Evolutionary conservation across 2,329 filamentous ascomycete genomes (phyloP).

Genomic region (Aureobasidium musti): DNA sequence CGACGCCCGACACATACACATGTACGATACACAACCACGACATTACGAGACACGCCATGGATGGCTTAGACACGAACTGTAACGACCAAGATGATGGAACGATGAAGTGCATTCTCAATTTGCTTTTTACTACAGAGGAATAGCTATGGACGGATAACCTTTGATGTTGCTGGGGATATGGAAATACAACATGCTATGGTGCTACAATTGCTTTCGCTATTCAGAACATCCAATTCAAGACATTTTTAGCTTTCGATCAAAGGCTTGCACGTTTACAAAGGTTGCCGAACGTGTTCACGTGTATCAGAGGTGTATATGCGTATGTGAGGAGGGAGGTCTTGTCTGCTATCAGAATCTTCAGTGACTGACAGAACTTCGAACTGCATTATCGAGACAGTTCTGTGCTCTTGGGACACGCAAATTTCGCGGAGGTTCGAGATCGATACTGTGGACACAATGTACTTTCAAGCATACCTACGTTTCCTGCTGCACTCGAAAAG

Average conservation of each 20-base stretch:
- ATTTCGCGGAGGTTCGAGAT: background rate
- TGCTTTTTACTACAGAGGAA: background rate
- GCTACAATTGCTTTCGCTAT: background rate
- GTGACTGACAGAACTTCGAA: background rate
- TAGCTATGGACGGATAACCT: conserved; percentile 1
- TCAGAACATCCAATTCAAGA: background rate
- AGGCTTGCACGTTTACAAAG: background rate
- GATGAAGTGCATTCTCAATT: too few species aligned
- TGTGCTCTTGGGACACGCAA: background rate
- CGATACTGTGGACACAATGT: background rate
- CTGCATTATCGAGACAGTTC: background rate
- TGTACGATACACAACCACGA: background rate
- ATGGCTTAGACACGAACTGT: background rate
- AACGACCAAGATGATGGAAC: background rate
- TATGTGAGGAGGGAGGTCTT: too few species aligned
- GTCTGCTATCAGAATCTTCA: too few species aligned
- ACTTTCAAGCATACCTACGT: background rate
- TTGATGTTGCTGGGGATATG: conserved; percentile 11
- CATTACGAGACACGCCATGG: background rate
- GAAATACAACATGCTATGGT: background rate
- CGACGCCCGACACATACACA: background rate
- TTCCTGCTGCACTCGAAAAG: background rate
- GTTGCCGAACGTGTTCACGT: background rate
- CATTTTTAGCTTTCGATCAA: background rate
- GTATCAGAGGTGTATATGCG: background rate